These are phyloP conservation scores for Tylopilus cervinicoccineus DNA, from an alignment of 768 basidiomycete species.

Conservation along the genomic window DNA sequence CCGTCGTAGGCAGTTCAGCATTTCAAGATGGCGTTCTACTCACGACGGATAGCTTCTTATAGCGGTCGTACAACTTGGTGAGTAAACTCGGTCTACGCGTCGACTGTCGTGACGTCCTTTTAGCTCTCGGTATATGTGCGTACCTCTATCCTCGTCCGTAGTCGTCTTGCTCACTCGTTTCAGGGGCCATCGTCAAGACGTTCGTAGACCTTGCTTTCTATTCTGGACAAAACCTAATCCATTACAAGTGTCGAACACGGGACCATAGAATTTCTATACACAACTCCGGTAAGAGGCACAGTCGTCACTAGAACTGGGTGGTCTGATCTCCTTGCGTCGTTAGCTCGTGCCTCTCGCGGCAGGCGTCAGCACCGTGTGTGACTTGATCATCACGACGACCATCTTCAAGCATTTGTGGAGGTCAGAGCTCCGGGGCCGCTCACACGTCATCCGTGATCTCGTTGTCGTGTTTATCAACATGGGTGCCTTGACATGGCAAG, in stretches of 20 bases:
- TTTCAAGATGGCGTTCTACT: background rate
- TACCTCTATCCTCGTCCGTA: background rate
- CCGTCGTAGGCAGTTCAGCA: background rate
- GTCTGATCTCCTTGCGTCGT: background rate
- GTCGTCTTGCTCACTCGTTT: background rate
- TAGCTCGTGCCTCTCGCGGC: conserved; percentile 10
- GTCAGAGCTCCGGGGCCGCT: conserved; percentile 8
- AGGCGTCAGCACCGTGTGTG: conserved; percentile 7
- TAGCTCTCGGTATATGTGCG: conserved; percentile 10
- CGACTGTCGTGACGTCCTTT: background rate
- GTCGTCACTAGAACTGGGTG: too few relatives aligned
- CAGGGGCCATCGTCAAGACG: conserved; percentile 1
- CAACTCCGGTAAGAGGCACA: conserved; percentile 6
- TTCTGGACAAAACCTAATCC: background rate
- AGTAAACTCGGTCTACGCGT: background rate
- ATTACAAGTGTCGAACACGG: background rate
- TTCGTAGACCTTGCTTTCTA: background rate
- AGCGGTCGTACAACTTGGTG: conserved; percentile 3
- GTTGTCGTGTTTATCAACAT: conserved; percentile 15
- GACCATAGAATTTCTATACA: conserved; percentile 6
- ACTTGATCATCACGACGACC: conserved; percentile 8
- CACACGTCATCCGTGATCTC: conserved; percentile 3
- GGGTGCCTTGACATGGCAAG: conserved; percentile 15
- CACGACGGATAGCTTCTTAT: background rate
- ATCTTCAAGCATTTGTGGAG: conserved; percentile 12